Conservation (phyloP, 148 eudicot species). For the Silene uniflora region DNA sequence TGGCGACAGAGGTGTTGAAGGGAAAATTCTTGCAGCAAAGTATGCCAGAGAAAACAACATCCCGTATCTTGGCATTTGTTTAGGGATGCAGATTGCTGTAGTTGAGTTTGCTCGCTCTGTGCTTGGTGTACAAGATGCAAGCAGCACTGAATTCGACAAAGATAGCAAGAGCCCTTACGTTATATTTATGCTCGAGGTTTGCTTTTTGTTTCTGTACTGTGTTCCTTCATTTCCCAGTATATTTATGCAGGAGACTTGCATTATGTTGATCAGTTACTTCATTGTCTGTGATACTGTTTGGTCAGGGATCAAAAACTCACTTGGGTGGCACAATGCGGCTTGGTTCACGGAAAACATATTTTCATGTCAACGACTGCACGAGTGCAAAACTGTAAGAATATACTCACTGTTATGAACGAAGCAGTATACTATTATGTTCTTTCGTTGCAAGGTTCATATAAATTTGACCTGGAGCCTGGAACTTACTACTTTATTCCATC, state of each 20-base stretch:
- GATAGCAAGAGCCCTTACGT: slow-evolving; percentile 62
- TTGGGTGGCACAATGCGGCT: slow-evolving; percentile 99
- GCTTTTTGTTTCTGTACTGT: not conserved
- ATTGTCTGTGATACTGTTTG: slow-evolving; percentile 1
- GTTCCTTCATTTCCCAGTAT: not conserved
- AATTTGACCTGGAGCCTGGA: not conserved
- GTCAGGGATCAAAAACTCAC: slow-evolving; percentile 90
- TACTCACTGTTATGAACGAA: not conserved
- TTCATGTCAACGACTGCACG: slow-evolving; percentile 57
- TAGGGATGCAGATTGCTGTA: slow-evolving; percentile 96
- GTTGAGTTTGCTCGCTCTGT: slow-evolving; percentile 83
- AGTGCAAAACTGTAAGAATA: slow-evolving; percentile 74
- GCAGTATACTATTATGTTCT: not conserved
- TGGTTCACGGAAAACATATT: slow-evolving; percentile 87
- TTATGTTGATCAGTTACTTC: too few species aligned
- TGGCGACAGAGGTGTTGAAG: slow-evolving; percentile 98
- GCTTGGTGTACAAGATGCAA: slow-evolving; percentile 69
- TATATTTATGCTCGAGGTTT: slow-evolving; percentile 95
- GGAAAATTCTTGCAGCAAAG: slow-evolving; percentile 88
- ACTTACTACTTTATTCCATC: slow-evolving; percentile 1
- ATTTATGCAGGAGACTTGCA: too few species aligned
- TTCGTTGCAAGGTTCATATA: not conserved
- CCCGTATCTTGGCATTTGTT: slow-evolving; percentile 90
- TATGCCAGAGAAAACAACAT: slow-evolving; percentile 80
- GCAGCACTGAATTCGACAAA: slow-evolving; percentile 83